Evolutionary conservation across 2,329 filamentous ascomycete genomes (phyloP).

Genomic region (Trichoderma koningii): DNA sequence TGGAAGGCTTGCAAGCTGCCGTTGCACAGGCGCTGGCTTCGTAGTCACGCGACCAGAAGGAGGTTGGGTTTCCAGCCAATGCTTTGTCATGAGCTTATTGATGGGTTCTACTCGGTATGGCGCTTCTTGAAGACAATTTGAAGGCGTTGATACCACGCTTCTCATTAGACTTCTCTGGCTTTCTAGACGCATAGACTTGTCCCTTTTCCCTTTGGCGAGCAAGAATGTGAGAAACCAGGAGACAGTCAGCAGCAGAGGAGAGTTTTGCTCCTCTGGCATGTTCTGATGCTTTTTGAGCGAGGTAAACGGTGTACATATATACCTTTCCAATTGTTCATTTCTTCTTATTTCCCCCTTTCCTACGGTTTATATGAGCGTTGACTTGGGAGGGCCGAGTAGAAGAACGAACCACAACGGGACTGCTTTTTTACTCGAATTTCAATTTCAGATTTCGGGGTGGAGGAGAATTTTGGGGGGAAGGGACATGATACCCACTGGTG

Average conservation of each 20-base stretch:
- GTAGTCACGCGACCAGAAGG: not conserved
- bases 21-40: slow-evolving; percentile 36
- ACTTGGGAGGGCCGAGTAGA: not conserved
- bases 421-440: not conserved
- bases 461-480: not conserved
- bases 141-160: not conserved
- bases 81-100: not conserved
- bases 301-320: slow-evolving; percentile 11
- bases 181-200: not conserved
- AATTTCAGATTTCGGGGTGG: not conserved
- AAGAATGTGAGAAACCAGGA: not conserved
- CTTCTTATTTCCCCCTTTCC: not conserved
- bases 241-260: not conserved
- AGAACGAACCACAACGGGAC: not conserved
- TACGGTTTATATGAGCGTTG: not conserved
- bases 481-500: slow-evolving; percentile 24
- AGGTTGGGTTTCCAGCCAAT: not conserved
- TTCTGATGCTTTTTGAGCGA: not conserved
- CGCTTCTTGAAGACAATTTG: not conserved
- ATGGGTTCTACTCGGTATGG: not conserved
- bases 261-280: not conserved
- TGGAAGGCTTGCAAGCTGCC: slow-evolving; percentile 42
- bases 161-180: not conserved
- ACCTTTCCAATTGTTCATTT: not conserved
- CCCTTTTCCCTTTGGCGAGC: not conserved